Base-by-base conservation (phyloP, 345 rosid genomes). In the Turnera subulata region DNA sequence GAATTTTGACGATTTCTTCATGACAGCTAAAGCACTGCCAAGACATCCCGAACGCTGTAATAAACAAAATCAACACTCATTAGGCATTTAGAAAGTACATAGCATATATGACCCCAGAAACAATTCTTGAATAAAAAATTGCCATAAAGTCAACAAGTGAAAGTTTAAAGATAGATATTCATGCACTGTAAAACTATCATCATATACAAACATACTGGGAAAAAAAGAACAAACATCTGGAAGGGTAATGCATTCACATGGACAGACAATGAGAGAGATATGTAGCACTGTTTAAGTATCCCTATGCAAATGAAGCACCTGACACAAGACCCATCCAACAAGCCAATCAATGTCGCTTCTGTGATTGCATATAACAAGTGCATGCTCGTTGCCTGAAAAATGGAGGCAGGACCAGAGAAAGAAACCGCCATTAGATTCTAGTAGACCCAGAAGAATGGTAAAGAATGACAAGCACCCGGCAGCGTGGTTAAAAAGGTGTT, bases 301-400 rank as follows among this genome's bases (percentile, higher is more conserved):
- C 18, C 4, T 20, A 5, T 2, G 15, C 9, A 25, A 58, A 58
- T 16, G 32, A 25, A 39, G 55, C 45, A 94, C 99, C 99, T 94
- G 88, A 77, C 97, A 96, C 76, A 83, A 68, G 53, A 90, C 65
- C 97, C 99, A 94, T 64, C 99, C 99, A 50, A 94, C 89, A 70
- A 94, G 91, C 99, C 99, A 90, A 68, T 94, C 99, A 47, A 94
- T 84, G 74, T 94, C 99, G 53, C 99, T 94, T 65, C 50, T 85
- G 75, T 94, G 99, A 72, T 94, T 94, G 73, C 75, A 71, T 37
- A 85, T 58, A 20, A 94, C 79, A 71, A 94, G 94, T 5, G 96
- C 96, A 67, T 90, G 97, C 59, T 94, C 99, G 68, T 85, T 90
- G 15, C 99, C 99, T 94, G 78, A 43, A 68, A n/a, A n/a, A n/a